Base-by-base conservation (phyloP, 305 asterid genomes). In the Fraxinus xanthoxyloides region DNA sequence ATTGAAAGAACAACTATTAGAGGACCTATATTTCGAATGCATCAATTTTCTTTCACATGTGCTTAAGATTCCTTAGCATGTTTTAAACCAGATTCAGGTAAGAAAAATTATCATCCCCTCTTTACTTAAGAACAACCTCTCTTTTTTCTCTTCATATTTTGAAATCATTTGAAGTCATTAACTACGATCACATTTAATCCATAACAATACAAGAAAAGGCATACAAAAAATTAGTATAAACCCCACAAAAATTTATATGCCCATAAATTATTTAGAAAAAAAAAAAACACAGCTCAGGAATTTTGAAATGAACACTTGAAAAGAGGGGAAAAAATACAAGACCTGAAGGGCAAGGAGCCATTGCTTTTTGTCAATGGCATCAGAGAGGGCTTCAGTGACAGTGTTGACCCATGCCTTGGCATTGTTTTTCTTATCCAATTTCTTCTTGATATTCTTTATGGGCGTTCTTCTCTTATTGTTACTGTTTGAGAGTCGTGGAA, bases 291-390 rank as follows among this genome's bases (percentile, higher is more conserved):
- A 74, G 12, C 26, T 15, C 10, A 13, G 59, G 54, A 72, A 24
- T 9, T 8, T 21, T 30, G 7, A 54, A 76, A 46, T 7, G 74
- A 36, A 36, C 2, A 72, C 21, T 51, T 21, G n/a, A 23, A 4
- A 13, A 76, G 9, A 6, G n/a, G 7, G 12, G 30, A 17, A 3
- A 48, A 28, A 83, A 30, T 30, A 32, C 17, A n/a, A 19, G 31
- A 95, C 99, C 98, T 93, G 87, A 78, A 94, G 93, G 79, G 98
- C 95, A 61, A 90, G 92, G 30, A 72, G 80, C 99, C 98, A 96
- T 76, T 93, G 97, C 51, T 92, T 96, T 23, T 85, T 93, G 7
- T 86, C 89, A 82, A 94, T 91, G 84, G 91, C 89, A n/a, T 91
- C 95, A 67, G 97, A 89, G 81, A 96, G 95, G 69, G 97, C 87